These are phyloP conservation scores for Herpetomonas muscarum DNA, from an alignment of 208 protist species.

Conservation along the genomic window DNA sequence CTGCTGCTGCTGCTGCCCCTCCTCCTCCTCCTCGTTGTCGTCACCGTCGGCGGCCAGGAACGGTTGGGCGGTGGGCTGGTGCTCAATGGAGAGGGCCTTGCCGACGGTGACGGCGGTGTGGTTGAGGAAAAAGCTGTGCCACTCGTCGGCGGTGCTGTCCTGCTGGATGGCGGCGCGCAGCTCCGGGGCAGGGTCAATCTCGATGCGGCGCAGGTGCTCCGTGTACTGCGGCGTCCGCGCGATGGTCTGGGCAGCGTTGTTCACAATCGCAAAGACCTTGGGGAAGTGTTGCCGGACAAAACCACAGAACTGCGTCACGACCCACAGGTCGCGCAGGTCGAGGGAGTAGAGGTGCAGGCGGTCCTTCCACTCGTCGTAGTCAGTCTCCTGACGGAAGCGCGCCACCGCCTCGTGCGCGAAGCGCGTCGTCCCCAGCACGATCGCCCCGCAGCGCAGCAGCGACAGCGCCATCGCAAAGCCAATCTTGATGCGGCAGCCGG, in stretches of 20 bases:
- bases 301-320: conserved; percentile 92
- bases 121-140: conserved; percentile 75
- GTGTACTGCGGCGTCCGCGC: conserved; percentile 92
- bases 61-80: conserved; percentile 39
- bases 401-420: conserved; percentile 88
- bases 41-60: conserved; percentile 27
- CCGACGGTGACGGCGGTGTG: conserved; percentile 78
- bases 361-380: conserved; percentile 88
- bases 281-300: conserved; percentile 60
- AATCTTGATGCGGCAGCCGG: conserved; percentile 92
- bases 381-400: conserved; percentile 78
- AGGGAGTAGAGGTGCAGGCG: conserved; percentile 93
- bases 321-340: conserved; percentile 92
- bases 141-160: conserved; percentile 47
- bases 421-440: conserved; percentile 85
- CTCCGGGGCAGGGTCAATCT: conserved; percentile 38
- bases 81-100: conserved; percentile 58
- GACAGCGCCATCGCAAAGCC: conserved; percentile 91
- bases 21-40: background rate
- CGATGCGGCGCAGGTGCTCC: conserved; percentile 66
- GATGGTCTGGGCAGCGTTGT: conserved; percentile 98
- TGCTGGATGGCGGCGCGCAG: conserved; percentile 46
- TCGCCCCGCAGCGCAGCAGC: conserved; percentile 78
- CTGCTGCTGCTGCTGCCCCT: background rate
- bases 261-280: conserved; percentile 93